phyloP scores from a whole-genome alignment of 2,329 filamentous ascomycete species.

The Pseudogymnoascus sp. region DNA sequence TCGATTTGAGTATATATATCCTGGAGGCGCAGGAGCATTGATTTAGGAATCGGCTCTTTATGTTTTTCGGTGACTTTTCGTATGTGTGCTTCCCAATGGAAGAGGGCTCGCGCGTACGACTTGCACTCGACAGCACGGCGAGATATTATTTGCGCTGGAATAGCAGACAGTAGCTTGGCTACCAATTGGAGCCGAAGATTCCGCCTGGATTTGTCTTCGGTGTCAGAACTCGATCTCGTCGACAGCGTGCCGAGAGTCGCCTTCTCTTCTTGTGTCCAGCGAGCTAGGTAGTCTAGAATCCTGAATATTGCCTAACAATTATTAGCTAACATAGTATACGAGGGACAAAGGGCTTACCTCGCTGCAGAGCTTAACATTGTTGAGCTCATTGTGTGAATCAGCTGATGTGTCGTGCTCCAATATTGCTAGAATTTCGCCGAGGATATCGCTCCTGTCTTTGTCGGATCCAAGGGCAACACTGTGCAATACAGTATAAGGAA shows the following conservation, averaged over 20 bases:
- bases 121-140: slow-evolving; percentile 86
- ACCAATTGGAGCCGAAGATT: slow-evolving; percentile 46
- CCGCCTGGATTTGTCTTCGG: slow-evolving; percentile 23
- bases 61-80: slow-evolving; percentile 41
- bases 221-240: slow-evolving; percentile 29
- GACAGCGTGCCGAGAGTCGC: slow-evolving; percentile 11
- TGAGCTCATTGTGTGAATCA: slow-evolving; percentile 54
- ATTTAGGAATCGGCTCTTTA: slow-evolving; percentile 31
- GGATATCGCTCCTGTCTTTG: slow-evolving; percentile 56
- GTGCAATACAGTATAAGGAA: slow-evolving; percentile 82
- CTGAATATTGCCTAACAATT: slow-evolving; percentile 71
- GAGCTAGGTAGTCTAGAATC: slow-evolving; percentile 82
- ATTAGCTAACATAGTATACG: slow-evolving; percentile 21
- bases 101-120: slow-evolving; percentile 84
- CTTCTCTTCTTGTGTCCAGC: slow-evolving; percentile 71
- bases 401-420: slow-evolving; percentile 48
- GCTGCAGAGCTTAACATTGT: slow-evolving; percentile 77
- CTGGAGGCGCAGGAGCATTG: slow-evolving; percentile 69
- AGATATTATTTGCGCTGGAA: slow-evolving; percentile 68
- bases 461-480: slow-evolving; percentile 66
- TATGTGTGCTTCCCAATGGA: slow-evolving; percentile 91
- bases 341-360: slow-evolving; percentile 51
- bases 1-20: slow-evolving; percentile 97
- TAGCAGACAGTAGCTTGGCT: slow-evolving; percentile 61
- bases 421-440: slow-evolving; percentile 67